These are phyloP conservation scores for Nicotiana noctiflora DNA, from an alignment of 257 asterid genomes.

Conservation along the genomic window DNA sequence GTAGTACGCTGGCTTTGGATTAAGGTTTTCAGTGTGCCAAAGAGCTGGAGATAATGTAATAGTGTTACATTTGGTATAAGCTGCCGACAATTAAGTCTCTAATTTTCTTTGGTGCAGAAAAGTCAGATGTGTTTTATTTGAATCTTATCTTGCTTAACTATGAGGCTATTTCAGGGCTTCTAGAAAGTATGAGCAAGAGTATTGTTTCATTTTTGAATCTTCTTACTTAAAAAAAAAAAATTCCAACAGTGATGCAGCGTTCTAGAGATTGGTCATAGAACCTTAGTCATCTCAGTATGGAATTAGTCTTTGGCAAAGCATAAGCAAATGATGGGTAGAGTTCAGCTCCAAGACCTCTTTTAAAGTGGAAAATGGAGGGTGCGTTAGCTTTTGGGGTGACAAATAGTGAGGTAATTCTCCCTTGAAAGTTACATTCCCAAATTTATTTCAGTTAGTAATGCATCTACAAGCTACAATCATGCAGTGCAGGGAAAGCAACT, in stretches of 20 bases:
- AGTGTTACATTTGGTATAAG: not conserved
- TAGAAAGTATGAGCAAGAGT: not conserved
- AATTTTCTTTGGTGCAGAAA: not conserved
- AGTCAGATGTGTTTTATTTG: not conserved
- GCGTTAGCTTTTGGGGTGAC: not conserved
- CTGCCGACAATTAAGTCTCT: not conserved
- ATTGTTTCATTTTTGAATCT: not conserved
- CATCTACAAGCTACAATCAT: not conserved
- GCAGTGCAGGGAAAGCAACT: not conserved
- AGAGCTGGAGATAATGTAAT: not conserved
- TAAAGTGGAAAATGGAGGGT: not conserved
- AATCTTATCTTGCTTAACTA: not conserved
- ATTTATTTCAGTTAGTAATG: too few relatives aligned
- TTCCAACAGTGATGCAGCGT: too few relatives aligned
- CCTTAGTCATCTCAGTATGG: too few relatives aligned
- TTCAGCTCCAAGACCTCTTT: too few relatives aligned
- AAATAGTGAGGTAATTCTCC: not conserved
- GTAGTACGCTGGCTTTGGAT: not conserved
- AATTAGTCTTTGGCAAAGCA: too few relatives aligned
- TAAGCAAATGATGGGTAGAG: too few relatives aligned
- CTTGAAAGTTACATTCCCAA: not conserved
- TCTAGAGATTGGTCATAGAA: too few relatives aligned
- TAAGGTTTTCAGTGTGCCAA: not conserved
- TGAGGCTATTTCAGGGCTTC: not conserved
- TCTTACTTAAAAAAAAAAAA: too few relatives aligned